These are phyloP conservation scores for Lycium ferocissimum DNA, from an alignment of 257 asterid species.

Conservation along the genomic window DNA sequence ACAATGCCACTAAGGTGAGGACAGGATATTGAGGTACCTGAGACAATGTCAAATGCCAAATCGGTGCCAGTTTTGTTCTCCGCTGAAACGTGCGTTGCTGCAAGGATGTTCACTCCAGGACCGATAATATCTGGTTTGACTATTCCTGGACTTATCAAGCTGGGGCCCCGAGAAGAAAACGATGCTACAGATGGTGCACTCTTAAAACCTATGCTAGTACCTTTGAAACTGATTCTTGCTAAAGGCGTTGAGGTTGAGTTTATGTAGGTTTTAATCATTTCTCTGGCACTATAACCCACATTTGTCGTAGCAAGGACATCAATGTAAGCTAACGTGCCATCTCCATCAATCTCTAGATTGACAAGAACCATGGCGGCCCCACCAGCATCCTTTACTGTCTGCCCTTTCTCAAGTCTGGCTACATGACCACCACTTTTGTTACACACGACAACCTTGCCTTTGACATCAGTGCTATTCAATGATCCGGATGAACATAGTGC, in stretches of 20 bases:
- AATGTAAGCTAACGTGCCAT: slow-evolving; percentile 22
- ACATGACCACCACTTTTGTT: slow-evolving; percentile 5
- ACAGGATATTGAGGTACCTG: slow-evolving; percentile 51
- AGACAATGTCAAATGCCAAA: slow-evolving; percentile 33
- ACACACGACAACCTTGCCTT: slow-evolving; percentile 44
- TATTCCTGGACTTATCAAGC: slow-evolving; percentile 35
- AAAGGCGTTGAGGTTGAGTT: slow-evolving; percentile 31
- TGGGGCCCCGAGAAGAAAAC: slow-evolving; percentile 51
- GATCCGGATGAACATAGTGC: slow-evolving; percentile 34
- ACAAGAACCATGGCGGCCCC: slow-evolving; percentile 49
- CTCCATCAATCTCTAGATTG: slow-evolving; percentile 28
- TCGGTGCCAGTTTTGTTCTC: background rate
- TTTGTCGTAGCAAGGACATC: slow-evolving; percentile 40
- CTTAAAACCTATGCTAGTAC: slow-evolving; percentile 36
- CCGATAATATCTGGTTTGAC: slow-evolving; percentile 48
- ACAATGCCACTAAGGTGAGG: slow-evolving; percentile 52
- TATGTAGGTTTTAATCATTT: slow-evolving; percentile 37
- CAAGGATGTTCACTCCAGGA: slow-evolving; percentile 44
- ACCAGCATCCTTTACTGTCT: slow-evolving; percentile 42
- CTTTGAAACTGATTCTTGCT: slow-evolving; percentile 39
- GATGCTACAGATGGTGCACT: slow-evolving; percentile 33
- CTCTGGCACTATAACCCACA: slow-evolving; percentile 35
- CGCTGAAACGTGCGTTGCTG: slow-evolving; percentile 32
- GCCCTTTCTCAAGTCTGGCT: slow-evolving; percentile 33
- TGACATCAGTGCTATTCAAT: slow-evolving; percentile 21